A percentile compares a stretch with the other conserved stretches of the same genome.
phyloP scores from a whole-genome alignment of 2,329 filamentous ascomycete species.

The Helotiales sp. region DNA sequence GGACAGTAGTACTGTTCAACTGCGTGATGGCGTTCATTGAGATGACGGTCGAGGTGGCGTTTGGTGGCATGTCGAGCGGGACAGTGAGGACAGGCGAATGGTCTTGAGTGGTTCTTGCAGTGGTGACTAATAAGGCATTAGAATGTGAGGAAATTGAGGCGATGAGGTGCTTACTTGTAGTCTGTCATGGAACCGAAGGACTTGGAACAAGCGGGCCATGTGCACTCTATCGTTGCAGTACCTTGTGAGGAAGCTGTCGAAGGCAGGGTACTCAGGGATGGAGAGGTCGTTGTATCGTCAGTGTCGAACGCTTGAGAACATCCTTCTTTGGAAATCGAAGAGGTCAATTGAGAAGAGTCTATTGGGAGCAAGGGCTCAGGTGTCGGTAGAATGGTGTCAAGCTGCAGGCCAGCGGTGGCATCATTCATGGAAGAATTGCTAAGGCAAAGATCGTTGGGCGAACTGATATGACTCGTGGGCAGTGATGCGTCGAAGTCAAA shows the following conservation, averaged over 20 bases:
- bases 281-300: not conserved
- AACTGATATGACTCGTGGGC: not conserved
- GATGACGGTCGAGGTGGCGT: not conserved
- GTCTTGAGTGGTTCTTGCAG: not conserved
- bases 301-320: too few relatives aligned
- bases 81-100: slow-evolving; percentile 1
- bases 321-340: too few relatives aligned
- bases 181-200: not conserved
- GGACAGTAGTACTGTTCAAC: not conserved
- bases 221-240: not conserved
- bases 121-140: not conserved
- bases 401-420: not conserved
- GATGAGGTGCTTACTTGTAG: not conserved
- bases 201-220: not conserved
- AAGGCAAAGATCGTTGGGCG: not conserved
- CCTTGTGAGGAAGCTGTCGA: not conserved
- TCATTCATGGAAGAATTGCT: not conserved
- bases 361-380: not conserved
- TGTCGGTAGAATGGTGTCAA: not conserved
- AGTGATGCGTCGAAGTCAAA: not conserved
- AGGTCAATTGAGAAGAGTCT: too few relatives aligned
- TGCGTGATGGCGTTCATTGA: not conserved
- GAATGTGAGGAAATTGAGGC: not conserved
- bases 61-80: not conserved
- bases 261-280: not conserved